phyloP scores from a whole-genome alignment of 805 yeast genomes.

The Saturnispora quitensis region DNA sequence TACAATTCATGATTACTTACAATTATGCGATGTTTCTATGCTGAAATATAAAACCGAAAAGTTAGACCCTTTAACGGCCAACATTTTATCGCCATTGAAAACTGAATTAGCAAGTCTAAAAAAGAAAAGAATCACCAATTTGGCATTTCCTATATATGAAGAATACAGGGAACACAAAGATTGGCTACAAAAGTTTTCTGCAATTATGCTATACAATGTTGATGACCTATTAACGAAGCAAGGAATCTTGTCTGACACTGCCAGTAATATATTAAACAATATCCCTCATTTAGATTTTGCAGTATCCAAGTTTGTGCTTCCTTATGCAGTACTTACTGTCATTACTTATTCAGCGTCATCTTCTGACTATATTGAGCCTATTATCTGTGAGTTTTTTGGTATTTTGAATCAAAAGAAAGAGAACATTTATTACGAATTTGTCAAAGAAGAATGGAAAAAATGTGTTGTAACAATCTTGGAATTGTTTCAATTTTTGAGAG shows the following conservation, averaged over 20 bases:
- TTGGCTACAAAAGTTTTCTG: conserved; percentile 68
- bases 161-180: conserved; percentile 44
- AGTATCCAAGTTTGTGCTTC: conserved; percentile 62
- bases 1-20: conserved; percentile 80
- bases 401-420: conserved; percentile 45
- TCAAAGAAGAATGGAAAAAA: conserved; percentile 47
- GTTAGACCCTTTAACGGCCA: conserved; percentile 56
- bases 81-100: conserved; percentile 67
- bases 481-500: conserved; percentile 73
- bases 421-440: conserved; percentile 39
- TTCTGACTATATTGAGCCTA: conserved; percentile 32
- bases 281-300: conserved; percentile 41
- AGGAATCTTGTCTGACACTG: conserved; percentile 28
- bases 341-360: conserved; percentile 29
- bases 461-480: conserved; percentile 70
- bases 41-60: conserved; percentile 24
- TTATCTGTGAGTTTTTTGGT: conserved; percentile 49
- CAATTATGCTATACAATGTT: conserved; percentile 35
- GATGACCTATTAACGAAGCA: conserved; percentile 22
- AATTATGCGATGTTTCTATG: conserved; percentile 38
- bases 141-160: conserved; percentile 57
- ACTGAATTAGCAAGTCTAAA: conserved; percentile 49
- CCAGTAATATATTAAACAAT: conserved; percentile 5
- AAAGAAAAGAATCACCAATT: conserved; percentile 36
- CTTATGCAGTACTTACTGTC: conserved; percentile 62